These are phyloP conservation scores for Penicillium samsonianum DNA, from an alignment of 495 filamentous ascomycete species.

Conservation along the genomic window DNA sequence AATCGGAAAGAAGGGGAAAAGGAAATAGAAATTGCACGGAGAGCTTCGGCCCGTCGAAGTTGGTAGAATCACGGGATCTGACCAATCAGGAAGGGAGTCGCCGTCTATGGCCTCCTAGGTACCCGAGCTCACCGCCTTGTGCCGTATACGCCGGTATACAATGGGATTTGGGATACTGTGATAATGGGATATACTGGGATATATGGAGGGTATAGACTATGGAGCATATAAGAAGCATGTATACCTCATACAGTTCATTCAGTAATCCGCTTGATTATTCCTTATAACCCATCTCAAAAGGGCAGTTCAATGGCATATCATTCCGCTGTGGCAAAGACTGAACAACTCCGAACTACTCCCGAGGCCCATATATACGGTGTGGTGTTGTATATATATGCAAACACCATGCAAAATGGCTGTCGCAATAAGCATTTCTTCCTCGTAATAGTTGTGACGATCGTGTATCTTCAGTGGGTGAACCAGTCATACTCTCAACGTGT, in stretches of 20 bases:
- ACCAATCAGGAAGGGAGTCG: conserved; percentile 16
- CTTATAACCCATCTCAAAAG: too few relatives aligned
- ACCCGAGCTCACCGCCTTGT: conserved; percentile 29
- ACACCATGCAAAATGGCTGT: background rate
- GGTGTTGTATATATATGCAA: background rate
- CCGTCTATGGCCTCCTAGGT: conserved; percentile 14
- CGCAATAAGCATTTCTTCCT: conserved; percentile 4
- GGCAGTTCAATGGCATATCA: background rate
- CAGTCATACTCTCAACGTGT: conserved; percentile 4
- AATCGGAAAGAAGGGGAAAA: conserved; percentile 32
- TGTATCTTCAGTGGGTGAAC: conserved; percentile 5
- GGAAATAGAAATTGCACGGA: conserved; percentile 55
- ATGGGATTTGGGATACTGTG: background rate
- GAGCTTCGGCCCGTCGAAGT: conserved; percentile 47
- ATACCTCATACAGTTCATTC: background rate
- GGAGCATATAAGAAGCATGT: background rate
- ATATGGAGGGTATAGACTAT: background rate
- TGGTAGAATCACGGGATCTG: conserved; percentile 40
- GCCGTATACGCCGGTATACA: conserved; percentile 1
- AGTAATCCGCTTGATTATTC: background rate
- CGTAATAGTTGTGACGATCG: background rate
- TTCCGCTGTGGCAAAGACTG: background rate
- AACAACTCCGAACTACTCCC: background rate
- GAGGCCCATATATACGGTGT: background rate
- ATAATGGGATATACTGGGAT: background rate